Percentiles rank a stretch among this genome's conserved stretches.
phyloP scores from a whole-genome alignment of 495 filamentous ascomycete genomes.

The Letharia lupina region DNA sequence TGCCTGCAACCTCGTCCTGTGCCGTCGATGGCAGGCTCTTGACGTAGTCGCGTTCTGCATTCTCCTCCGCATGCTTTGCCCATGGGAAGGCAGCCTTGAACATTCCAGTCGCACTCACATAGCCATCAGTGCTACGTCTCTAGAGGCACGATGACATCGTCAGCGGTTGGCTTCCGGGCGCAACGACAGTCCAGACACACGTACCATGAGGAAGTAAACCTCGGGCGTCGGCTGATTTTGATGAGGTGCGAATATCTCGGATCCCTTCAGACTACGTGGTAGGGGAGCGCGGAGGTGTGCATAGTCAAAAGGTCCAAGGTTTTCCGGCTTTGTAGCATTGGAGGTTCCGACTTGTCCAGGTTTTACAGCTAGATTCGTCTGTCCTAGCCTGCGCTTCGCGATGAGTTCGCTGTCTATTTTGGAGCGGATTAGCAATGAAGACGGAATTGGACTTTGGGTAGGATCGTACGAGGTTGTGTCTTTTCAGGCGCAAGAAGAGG shows the following conservation, averaged over 20 bases:
- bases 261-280: conserved; percentile 74
- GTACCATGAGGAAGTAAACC: conserved; percentile 92
- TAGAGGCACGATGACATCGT: conserved; percentile 26
- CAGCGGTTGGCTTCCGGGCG: conserved; percentile 12
- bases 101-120: conserved; percentile 94
- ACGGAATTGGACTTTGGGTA: conserved; percentile 19
- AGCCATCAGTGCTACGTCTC: conserved; percentile 90
- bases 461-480: conserved; percentile 51
- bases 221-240: conserved; percentile 52
- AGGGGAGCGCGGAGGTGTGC: conserved; percentile 87
- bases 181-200: conserved; percentile 19
- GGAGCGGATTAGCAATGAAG: conserved; percentile 17
- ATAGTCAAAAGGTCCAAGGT: conserved; percentile 83
- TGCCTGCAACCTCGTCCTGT: conserved; percentile 87
- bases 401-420: conserved; percentile 51
- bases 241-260: conserved; percentile 76
- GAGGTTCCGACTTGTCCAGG: conserved; percentile 53
- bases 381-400: conserved; percentile 75
- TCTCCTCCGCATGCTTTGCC: conserved; percentile 76
- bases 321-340: conserved; percentile 59
- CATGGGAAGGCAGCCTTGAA: conserved; percentile 98
- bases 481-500: conserved; percentile 67
- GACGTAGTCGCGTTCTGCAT: conserved; percentile 75
- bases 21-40: conserved; percentile 69
- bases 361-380: conserved; percentile 83